Evolutionary conservation across 208 protist species (phyloP).

Genomic region (Leishmania mexicana): DNA sequence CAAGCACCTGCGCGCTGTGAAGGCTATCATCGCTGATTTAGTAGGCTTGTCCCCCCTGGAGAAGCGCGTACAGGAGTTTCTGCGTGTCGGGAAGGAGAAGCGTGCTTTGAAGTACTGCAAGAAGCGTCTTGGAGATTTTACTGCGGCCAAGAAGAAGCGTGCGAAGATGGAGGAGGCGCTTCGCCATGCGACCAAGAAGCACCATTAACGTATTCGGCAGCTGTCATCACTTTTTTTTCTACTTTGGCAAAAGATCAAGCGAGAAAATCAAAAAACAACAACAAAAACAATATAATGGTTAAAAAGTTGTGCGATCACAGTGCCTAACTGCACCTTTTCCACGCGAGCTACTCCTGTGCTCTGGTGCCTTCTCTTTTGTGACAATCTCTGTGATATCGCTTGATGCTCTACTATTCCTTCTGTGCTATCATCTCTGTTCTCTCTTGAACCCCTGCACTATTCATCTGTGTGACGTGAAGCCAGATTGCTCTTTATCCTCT

Average conservation of each 20-base stretch:
- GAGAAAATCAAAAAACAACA: constrained; percentile 1
- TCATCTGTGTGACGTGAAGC: not conserved
- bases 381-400: not conserved
- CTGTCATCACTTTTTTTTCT: constrained; percentile 27
- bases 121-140: constrained; percentile 92
- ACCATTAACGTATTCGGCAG: constrained; percentile 16
- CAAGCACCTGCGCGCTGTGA: constrained; percentile 91
- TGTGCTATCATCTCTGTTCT: not conserved
- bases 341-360: not conserved
- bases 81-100: constrained; percentile 96
- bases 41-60: constrained; percentile 94
- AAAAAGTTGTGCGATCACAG: not conserved
- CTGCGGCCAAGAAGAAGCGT: constrained; percentile 93
- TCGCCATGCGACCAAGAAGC: constrained; percentile 83
- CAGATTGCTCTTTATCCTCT: constrained; percentile 14
- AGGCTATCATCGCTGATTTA: constrained; percentile 91
- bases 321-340: not conserved
- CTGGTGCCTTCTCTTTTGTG: not conserved
- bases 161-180: constrained; percentile 92
- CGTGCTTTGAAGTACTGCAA: constrained; percentile 95
- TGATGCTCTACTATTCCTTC: not conserved
- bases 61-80: constrained; percentile 92
- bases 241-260: constrained; percentile 10
- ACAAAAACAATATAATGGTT: not conserved
- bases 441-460: not conserved